Percentiles rank a stretch among this genome's conserved stretches.
Evolutionary conservation across 257 asterid species (phyloP).

Genomic region (Salvia miltiorrhiza): DNA sequence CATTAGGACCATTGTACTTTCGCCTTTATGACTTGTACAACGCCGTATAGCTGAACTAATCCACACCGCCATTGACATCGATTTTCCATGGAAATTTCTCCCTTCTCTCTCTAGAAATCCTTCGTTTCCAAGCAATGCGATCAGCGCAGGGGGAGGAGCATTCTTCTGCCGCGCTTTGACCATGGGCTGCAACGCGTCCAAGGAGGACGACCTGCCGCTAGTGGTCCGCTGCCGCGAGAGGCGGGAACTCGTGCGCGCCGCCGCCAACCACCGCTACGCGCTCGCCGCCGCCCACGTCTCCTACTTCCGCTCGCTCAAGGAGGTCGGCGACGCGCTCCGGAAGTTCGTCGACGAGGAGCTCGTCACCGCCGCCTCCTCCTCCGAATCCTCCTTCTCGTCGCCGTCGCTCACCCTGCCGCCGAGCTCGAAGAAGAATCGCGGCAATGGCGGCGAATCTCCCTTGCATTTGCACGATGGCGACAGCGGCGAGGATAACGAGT

Average conservation of each 20-base stretch:
- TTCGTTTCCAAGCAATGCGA: constrained; percentile 36
- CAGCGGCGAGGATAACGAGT: constrained; percentile 40
- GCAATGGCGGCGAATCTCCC: constrained; percentile 31
- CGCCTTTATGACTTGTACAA: constrained; percentile 23
- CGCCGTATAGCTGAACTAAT: constrained; percentile 23
- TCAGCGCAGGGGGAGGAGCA: constrained; percentile 21
- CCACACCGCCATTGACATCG: constrained; percentile 28
- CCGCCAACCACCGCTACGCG: constrained; percentile 86
- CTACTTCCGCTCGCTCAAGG: constrained; percentile 72
- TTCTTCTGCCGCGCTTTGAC: constrained; percentile 9
- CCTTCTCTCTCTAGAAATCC: not conserved
- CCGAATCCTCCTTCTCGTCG: constrained; percentile 64
- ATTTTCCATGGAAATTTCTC: constrained; percentile 1
- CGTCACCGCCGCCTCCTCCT: constrained; percentile 40
- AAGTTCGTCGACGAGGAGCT: constrained; percentile 91
- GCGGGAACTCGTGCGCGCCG: constrained; percentile 68
- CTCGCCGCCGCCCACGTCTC: constrained; percentile 91
- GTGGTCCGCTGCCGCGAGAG: constrained; percentile 87
- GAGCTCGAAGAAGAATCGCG: constrained; percentile 30
- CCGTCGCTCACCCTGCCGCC: constrained; percentile 68
- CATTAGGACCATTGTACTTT: constrained; percentile 17
- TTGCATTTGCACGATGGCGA: constrained; percentile 41
- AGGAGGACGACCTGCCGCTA: constrained; percentile 65
- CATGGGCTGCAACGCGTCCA: constrained; percentile 90
- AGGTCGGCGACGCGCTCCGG: constrained; percentile 88